A percentile compares a stretch with the other conserved stretches of the same genome.
Evolutionary conservation across 148 eudicot species (phyloP).

Genomic region (Cornus suecica): DNA sequence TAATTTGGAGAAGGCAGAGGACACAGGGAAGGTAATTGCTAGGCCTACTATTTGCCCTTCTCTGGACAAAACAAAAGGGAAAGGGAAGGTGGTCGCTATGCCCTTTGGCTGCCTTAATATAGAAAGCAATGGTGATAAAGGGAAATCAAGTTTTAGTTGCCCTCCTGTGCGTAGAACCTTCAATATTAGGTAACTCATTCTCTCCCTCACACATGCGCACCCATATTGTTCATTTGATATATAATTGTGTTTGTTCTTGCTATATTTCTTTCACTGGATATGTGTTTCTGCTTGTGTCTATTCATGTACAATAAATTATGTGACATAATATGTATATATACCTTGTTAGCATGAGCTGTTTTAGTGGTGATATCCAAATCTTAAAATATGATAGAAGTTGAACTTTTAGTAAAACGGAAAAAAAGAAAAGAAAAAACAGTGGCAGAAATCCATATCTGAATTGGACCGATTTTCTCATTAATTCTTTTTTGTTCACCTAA

Average conservation of each 20-base stretch:
- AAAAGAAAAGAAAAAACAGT: too few relatives aligned
- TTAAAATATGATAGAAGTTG: not conserved
- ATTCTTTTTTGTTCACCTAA: not conserved
- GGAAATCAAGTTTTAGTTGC: slow-evolving; percentile 19
- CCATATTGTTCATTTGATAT: not conserved
- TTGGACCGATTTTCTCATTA: not conserved
- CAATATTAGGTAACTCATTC: slow-evolving; percentile 23
- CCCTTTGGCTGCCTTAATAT: slow-evolving; percentile 3
- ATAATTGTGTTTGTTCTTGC: not conserved
- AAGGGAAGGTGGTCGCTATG: slow-evolving; percentile 16
- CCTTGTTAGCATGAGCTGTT: not conserved
- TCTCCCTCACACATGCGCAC: not conserved
- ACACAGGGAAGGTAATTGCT: slow-evolving; percentile 10
- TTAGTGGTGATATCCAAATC: not conserved
- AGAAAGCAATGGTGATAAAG: slow-evolving; percentile 14
- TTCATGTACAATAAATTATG: not conserved
- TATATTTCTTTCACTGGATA: too few relatives aligned
- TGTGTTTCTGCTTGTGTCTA: not conserved
- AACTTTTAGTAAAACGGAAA: not conserved
- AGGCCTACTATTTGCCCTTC: not conserved
- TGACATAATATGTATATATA: not conserved
- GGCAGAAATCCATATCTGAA: not conserved
- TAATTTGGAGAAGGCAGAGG: slow-evolving; percentile 1
- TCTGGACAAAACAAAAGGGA: slow-evolving; percentile 2
- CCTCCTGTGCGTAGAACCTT: slow-evolving; percentile 23